A percentile compares a stretch with the other conserved stretches of the same genome.
phyloP scores from a whole-genome alignment of 1,284 basidiomycete genomes.

The Trametes hirsuta region DNA sequence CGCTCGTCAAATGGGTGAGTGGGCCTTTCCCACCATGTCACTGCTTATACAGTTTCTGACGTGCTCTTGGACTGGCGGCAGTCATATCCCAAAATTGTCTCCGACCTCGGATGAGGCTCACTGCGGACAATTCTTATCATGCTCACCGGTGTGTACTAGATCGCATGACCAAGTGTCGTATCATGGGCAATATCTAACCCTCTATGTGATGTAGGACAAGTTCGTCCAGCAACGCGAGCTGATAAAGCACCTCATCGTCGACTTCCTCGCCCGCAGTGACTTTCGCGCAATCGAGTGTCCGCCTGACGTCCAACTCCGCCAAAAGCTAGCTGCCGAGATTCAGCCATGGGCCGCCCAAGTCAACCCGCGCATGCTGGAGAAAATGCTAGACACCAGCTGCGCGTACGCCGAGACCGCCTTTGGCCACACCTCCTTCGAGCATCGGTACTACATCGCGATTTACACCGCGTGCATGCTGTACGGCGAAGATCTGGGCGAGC shows the following conservation, averaged over 20 bases:
- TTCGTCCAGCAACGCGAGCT: neutral
- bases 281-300: conserved; percentile 9
- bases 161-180: no score
- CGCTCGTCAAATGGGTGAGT: no score
- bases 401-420: conserved; percentile 21
- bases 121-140: no score
- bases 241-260: conserved; percentile 1
- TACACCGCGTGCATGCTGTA: conserved; percentile 27
- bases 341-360: conserved; percentile 12
- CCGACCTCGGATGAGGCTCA: no score
- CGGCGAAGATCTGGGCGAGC: conserved; percentile 21
- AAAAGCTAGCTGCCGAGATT: conserved; percentile 8
- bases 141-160: no score
- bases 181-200: neutral
- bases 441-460: conserved; percentile 24
- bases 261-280: conserved; percentile 9
- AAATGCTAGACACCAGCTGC: conserved; percentile 24
- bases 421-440: conserved; percentile 17
- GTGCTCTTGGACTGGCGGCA: no score
- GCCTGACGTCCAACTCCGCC: conserved; percentile 6
- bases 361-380: conserved; percentile 10
- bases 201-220: neutral
- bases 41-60: no score
- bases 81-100: no score
- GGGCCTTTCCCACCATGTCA: no score